Base-by-base conservation (phyloP, 345 rosid species). In the Nasturtium officinale region DNA sequence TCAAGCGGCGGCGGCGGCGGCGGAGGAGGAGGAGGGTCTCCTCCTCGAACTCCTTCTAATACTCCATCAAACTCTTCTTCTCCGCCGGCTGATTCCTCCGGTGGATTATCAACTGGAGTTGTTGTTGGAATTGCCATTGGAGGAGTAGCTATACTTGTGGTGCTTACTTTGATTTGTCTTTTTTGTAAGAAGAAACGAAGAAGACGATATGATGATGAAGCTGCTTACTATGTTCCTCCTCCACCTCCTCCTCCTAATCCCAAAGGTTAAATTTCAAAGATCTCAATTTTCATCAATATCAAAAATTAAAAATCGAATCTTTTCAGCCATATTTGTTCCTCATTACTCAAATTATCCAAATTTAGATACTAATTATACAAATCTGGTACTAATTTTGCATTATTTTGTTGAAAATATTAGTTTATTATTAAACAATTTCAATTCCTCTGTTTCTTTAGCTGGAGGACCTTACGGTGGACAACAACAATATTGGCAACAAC, bases 401-500 rank as follows among this genome's bases (percentile, higher is more conserved):
- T 29, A 15, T 26, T 15, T 7, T 29, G 30, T 45, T n/a, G 46
- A n/a, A 64, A 47, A 38, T 43, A 53, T 15, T 23, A 23, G 25
- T 23, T 23, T 23, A 1, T 23, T 23, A 23, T 23, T 1, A 23
- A 11, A 9, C 50, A 71, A 58, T 38, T 63, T 16, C 55, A 42
- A 42, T 54, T 5, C 21, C 23, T 47, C 9, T 60, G 25, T 57
- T 33, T 71, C 23, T 20, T 71, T 48, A 90, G 96, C 59, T 81
- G 90, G 81, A 46, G 89, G 74, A 20, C 81, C 78, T 66, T 80
- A 86, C 51, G 83, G 84, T 43, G 86, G 85, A 33, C 87, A 69
- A 0, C 95, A 83, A 35, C 88, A 80, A 25, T 69, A 84, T 6
- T 81, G 93, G 96, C 93, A 89, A 85, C 93, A 89, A 50, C 91